phyloP scores from a whole-genome alignment of 78 protist species.

The Cavenderia fasciculata region DNA sequence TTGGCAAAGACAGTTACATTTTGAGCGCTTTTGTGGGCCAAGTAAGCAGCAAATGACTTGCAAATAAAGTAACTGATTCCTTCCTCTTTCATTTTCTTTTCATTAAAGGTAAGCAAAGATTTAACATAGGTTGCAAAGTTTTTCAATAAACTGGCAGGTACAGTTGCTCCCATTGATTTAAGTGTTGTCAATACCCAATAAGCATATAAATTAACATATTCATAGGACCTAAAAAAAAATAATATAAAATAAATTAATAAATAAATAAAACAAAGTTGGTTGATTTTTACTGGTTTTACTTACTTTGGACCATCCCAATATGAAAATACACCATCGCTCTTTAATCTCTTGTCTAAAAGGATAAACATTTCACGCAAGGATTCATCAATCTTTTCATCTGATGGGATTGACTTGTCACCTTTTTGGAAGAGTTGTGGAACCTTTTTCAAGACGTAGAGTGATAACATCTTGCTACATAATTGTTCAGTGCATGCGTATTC shows the following conservation, averaged over 20 bases:
- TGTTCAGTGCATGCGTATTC: slow-evolving; percentile 39
- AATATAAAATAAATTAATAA: too few relatives aligned
- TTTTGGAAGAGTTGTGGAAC: not conserved
- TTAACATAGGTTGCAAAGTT: not conserved
- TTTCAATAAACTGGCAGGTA: not conserved
- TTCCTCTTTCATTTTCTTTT: not conserved
- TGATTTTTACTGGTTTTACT: too few relatives aligned
- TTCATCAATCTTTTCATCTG: not conserved
- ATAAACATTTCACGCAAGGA: not conserved
- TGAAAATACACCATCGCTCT: not conserved
- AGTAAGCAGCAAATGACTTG: slow-evolving; percentile 30
- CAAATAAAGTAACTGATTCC: not conserved
- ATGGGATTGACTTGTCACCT: not conserved
- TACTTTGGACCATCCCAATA: slow-evolving; percentile 13
- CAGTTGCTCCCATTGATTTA: not conserved
- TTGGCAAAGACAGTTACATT: too few relatives aligned
- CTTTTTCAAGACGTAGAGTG: not conserved
- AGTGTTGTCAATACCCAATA: slow-evolving; percentile 8
- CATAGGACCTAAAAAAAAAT: too few relatives aligned
- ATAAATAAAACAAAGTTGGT: too few relatives aligned
- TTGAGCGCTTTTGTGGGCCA: too few relatives aligned
- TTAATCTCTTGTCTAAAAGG: not conserved
- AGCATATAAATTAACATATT: slow-evolving; percentile 19
- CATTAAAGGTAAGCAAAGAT: not conserved
- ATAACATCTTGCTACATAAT: slow-evolving; percentile 13